Evolutionary conservation across 768 basidiomycete species (phyloP), one percentile per base, ranked within the genome.

Genomic region (Grammothele lineata): DNA sequence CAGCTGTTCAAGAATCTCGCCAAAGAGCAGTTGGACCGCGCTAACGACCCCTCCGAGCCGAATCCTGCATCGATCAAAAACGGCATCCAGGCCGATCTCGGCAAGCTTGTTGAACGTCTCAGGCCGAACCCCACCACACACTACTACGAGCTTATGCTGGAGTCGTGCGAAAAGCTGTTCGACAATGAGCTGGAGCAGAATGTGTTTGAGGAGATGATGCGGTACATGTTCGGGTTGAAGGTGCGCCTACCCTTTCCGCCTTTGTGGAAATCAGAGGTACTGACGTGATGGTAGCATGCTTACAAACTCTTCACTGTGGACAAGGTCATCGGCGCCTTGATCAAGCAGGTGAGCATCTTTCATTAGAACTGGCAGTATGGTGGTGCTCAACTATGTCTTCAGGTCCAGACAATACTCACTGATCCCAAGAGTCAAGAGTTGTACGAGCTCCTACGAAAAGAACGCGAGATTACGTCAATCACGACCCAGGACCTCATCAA

Each of bases 311-410:
- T 96, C 66, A 97, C 95, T 0, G 72, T 96, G 21, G 95, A 99
- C 68, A 93, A 96, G 65, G 73, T 97, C 27, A 77, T 97, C 35
- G 87, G 87, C 1, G 74, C 81, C 1, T 76, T 97, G 50, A 83
- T 99, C 66, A 97, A 96, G 62, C 92, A 94, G 70, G n/a, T n/a
- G n/a, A n/a, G n/a, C n/a, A n/a, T n/a, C n/a, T 90, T 88, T 33
- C 45, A 72, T 57, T 14, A 17, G 19, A 5, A 8, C 11, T 12
- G 14, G 12, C 18, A 41, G 11, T 22, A 3, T 22, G 11, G 15
- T 10, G 15, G 25, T 37, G 33, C n/a, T 42, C 37, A 43, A n/a
- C n/a, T n/a, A n/a, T n/a, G n/a, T n/a, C n/a, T n/a, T n/a, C n/a
- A n/a, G n/a, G 78, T 81, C 8, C 87, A 90, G 59, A 62, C 74